phyloP scores from a whole-genome alignment of 495 filamentous ascomycete species.

The Lentithecium fluviatile region DNA sequence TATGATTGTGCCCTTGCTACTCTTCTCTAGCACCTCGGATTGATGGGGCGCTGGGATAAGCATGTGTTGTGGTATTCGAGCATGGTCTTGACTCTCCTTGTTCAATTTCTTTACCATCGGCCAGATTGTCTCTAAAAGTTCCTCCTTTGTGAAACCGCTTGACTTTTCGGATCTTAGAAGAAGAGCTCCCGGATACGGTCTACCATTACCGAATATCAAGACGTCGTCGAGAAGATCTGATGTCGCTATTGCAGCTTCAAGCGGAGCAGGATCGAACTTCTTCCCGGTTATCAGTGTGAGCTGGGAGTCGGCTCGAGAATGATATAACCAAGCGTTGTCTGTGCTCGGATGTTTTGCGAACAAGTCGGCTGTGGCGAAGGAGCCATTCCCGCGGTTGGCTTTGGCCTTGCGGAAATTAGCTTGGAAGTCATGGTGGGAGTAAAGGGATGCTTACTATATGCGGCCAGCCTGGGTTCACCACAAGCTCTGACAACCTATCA shows the following conservation, averaged over 20 bases:
- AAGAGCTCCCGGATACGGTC: conserved; percentile 49
- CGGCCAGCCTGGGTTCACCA: conserved; percentile 60
- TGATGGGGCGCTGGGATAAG: conserved; percentile 43
- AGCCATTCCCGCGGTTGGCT: conserved; percentile 57
- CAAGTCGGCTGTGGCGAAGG: conserved; percentile 58
- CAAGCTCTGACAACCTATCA: conserved; percentile 58
- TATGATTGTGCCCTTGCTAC: conserved; percentile 56
- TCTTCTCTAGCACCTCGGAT: conserved; percentile 46
- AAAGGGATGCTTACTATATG: conserved; percentile 46
- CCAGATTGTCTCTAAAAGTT: conserved; percentile 42
- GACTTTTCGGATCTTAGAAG: conserved; percentile 35
- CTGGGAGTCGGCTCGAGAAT: conserved; percentile 59
- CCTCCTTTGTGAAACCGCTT: not conserved
- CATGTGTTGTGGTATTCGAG: conserved; percentile 48
- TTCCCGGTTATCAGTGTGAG: conserved; percentile 64
- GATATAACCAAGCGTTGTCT: conserved; percentile 57
- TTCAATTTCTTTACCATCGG: conserved; percentile 47
- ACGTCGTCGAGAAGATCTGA: conserved; percentile 46
- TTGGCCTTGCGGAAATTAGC: conserved; percentile 41
- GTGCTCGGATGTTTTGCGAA: conserved; percentile 56
- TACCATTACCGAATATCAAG: conserved; percentile 51
- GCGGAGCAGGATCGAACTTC: conserved; percentile 64
- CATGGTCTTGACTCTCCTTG: conserved; percentile 44
- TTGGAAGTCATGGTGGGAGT: not conserved
- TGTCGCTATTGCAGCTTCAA: conserved; percentile 52